Base-by-base conservation (phyloP, 768 basidiomycete species). In the Lanmaoa rubissima region DNA sequence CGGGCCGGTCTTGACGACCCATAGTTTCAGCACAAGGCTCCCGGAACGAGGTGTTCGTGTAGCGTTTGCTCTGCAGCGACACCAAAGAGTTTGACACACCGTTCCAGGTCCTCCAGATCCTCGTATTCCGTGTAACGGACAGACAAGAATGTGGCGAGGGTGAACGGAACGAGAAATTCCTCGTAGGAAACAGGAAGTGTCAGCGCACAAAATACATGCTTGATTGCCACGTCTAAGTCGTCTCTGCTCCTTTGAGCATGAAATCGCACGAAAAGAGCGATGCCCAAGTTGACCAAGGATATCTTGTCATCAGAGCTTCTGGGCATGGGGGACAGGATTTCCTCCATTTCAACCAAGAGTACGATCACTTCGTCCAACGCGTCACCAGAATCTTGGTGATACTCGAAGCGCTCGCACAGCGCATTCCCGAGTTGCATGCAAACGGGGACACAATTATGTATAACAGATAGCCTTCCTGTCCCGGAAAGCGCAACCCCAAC, bases 1-100 rank as follows among this genome's bases (percentile, higher is more conserved):
- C 0, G 71, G 72, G 10, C 74, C 74, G 0, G 61, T 68, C 35
- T 65, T 59, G 49, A 75, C 68, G 36, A 75, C 17, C 48, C 68
- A 42, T 66, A 56, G 40, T 57, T 54, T 38, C 35, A 52, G 19
- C 43, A 60, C 36, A 69, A 16, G 1, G 0, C 11, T 13, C n/a
- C 38, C 9, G 54, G 63, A 24, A 1, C 1, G 17, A 50, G 32
- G 9, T 65, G 61, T 16, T 58, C 56, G 17, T 45, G 47, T 19
- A 60, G 61, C 47, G 60, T 59, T 49, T 54, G 48, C 26, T 57
- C 53, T 10, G 43, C 43, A 16, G 48, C 59, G 2, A 31, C 24
- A 19, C 24, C 40, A 48, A 65, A 67, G 17, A 61, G 35, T 28
- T 60, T 17, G 38, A 68, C 38, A 34, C 52, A 59, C 24, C 51